Percentiles rank a stretch among this genome's conserved stretches.
Conservation (phyloP, 2,329 filamentous ascomycete genomes). For the Arachnomyces sp. region DNA sequence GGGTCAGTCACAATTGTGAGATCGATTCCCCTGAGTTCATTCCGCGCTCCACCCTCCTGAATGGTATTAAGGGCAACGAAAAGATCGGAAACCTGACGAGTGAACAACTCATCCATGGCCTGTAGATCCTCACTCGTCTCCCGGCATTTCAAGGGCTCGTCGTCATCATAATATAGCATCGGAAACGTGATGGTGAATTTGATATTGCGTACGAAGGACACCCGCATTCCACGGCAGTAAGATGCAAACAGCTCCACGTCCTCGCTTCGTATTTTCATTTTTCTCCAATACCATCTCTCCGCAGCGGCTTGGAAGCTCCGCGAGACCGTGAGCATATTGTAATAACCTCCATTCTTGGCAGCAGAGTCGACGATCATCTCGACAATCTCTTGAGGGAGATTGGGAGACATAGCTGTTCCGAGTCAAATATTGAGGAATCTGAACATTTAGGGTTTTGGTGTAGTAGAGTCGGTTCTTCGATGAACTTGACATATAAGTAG, state of each 20-base stretch:
- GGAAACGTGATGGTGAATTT: conserved; percentile 1
- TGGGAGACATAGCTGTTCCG: no score
- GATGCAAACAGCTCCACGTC: background rate
- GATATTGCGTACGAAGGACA: conserved; percentile 4
- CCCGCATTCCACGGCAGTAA: conserved; percentile 4
- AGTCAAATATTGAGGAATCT: no score
- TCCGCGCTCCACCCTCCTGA: no score
- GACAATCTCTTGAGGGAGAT: conserved; percentile 6
- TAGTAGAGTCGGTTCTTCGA: no score
- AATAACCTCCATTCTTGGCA: no score
- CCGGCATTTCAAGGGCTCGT: conserved; percentile 1
- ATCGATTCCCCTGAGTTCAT: conserved; percentile 2
- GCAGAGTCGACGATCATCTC: conserved; percentile 3
- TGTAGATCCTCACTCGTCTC: conserved; percentile 4
- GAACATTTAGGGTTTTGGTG: no score
- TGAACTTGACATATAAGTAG: no score
- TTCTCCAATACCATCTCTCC: conserved; percentile 1
- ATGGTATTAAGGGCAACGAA: conserved; percentile 5
- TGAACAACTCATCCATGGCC: conserved; percentile 5
- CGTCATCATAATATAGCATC: background rate
- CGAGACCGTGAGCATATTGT: conserved; percentile 7
- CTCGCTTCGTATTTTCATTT: background rate
- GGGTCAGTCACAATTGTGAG: conserved; percentile 1
- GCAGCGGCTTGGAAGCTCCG: conserved; percentile 2
- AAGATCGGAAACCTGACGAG: conserved; percentile 2